Percentiles rank a stretch among this genome's conserved stretches.
Evolutionary conservation across 1,284 basidiomycete species (phyloP).

Genomic region (Wolfiporia cocos): DNA sequence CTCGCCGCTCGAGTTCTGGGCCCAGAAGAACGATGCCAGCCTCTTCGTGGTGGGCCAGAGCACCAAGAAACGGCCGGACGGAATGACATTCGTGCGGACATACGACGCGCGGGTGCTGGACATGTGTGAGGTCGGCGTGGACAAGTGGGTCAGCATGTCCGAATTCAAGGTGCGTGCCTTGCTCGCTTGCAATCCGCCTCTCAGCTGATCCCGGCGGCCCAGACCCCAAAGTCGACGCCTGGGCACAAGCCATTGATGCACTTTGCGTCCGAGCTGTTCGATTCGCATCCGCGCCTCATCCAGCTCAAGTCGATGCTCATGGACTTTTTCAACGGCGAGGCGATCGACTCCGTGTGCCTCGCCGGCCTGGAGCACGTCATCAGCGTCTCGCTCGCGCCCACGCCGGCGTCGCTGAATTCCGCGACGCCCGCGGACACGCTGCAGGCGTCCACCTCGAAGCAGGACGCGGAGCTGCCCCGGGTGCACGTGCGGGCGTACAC

Average conservation of each 20-base stretch:
- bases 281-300: constrained; percentile 85
- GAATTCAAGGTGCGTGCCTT: constrained; percentile 70
- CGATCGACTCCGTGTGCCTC: constrained; percentile 80
- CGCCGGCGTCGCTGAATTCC: constrained; percentile 43
- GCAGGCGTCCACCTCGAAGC: constrained; percentile 16
- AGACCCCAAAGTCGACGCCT: constrained; percentile 85
- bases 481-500: constrained; percentile 91
- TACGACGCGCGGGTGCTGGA: constrained; percentile 88
- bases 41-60: constrained; percentile 90
- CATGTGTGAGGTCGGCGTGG: constrained; percentile 92
- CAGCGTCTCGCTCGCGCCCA: constrained; percentile 75
- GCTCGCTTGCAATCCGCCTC: background rate
- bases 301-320: constrained; percentile 92
- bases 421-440: constrained; percentile 28
- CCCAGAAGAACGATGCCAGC: constrained; percentile 90
- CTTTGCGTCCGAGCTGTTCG: constrained; percentile 92
- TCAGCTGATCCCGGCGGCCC: no score
- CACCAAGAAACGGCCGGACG: constrained; percentile 92
- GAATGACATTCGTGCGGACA: constrained; percentile 83
- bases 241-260: constrained; percentile 94
- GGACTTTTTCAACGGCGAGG: constrained; percentile 87
- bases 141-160: constrained; percentile 72
- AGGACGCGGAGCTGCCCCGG: constrained; percentile 53
- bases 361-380: constrained; percentile 90
- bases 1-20: constrained; percentile 89